These are phyloP conservation scores for Pichia kluyveri DNA, from an alignment of 805 yeast genomes.

Conservation along the genomic window DNA sequence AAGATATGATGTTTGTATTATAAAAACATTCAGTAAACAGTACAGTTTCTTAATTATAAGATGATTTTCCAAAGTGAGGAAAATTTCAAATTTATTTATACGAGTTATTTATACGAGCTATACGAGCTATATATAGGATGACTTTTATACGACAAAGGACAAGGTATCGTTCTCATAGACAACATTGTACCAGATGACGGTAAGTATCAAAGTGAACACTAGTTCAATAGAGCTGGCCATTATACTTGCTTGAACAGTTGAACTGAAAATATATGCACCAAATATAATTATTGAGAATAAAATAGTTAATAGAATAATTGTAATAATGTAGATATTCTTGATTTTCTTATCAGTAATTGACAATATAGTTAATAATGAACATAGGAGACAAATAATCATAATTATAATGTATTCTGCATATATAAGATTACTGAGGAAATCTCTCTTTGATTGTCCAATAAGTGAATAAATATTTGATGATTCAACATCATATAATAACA, in stretches of 20 bases:
- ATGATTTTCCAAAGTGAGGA: background rate
- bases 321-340: constrained; percentile 5
- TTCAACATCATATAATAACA: constrained; percentile 23
- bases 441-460: constrained; percentile 15
- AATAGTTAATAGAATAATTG: constrained; percentile 2
- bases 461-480: constrained; percentile 22
- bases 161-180: constrained; percentile 10
- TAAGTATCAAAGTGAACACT: constrained; percentile 14
- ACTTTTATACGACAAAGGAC: background rate
- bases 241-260: constrained; percentile 14
- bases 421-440: constrained; percentile 16
- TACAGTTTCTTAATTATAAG: no score
- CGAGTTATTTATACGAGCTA: no score
- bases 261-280: constrained; percentile 12
- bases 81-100: no score
- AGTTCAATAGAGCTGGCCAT: constrained; percentile 19
- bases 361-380: constrained; percentile 16
- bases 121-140: background rate
- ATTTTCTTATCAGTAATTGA: constrained; percentile 12
- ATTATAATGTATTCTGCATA: constrained; percentile 17
- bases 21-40: no score
- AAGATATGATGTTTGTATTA: background rate
- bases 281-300: constrained; percentile 8
- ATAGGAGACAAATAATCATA: constrained; percentile 10
- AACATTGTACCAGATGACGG: constrained; percentile 21